These are phyloP conservation scores for Trypanosomatidae sp. DNA, from an alignment of 208 protist genomes.

Conservation along the genomic window DNA sequence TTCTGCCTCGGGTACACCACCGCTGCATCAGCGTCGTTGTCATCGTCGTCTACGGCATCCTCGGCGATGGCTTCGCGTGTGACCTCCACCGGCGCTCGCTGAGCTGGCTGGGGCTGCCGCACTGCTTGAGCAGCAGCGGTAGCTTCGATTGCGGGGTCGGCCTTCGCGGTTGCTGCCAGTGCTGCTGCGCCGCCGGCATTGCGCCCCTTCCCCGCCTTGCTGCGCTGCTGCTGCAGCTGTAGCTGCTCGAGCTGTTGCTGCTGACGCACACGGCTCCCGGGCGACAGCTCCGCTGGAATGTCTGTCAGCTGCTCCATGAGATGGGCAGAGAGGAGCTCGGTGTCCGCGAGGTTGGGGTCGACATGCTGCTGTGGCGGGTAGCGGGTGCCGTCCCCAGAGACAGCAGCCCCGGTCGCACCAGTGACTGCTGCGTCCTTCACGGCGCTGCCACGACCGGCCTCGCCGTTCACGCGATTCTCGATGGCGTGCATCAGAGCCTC, in stretches of 20 bases:
- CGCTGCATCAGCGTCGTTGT: too few species aligned
- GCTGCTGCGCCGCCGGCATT: too few species aligned
- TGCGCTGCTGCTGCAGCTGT: too few species aligned
- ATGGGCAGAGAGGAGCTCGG: constrained; percentile 15
- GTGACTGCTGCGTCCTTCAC: background rate
- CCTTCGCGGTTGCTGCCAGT: too few species aligned
- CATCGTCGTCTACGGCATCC: too few species aligned
- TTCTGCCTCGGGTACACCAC: background rate
- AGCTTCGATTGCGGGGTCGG: too few species aligned
- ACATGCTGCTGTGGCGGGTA: background rate
- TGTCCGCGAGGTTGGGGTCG: constrained; percentile 12
- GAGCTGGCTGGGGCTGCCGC: too few species aligned
- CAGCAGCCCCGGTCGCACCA: too few species aligned
- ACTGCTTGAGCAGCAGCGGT: too few species aligned
- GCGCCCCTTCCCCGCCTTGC: background rate
- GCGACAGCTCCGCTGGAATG: constrained; percentile 23
- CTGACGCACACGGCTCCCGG: constrained; percentile 1
- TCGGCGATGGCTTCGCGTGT: too few species aligned
- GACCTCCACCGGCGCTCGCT: too few species aligned
- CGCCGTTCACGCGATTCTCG: constrained; percentile 32
- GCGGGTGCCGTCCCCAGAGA: background rate
- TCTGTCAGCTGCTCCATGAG: constrained; percentile 31
- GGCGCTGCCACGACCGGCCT: background rate
- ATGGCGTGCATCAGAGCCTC: constrained; percentile 71
- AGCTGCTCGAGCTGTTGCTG: background rate